Conservation (phyloP, 202 grass and related monocot species). For the Schoenoplectus tabernaemontani region DNA sequence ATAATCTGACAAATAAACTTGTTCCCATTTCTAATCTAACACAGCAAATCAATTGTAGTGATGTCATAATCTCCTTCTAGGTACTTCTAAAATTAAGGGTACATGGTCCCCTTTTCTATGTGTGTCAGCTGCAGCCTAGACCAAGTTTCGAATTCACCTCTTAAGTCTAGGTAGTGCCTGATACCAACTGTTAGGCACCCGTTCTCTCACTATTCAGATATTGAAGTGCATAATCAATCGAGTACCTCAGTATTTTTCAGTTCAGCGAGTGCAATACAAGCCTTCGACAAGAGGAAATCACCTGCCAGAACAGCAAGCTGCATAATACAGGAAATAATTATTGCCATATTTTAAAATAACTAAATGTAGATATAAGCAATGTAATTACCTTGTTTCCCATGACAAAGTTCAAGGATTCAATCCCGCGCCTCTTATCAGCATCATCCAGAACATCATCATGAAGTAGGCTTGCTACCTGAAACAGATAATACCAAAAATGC, state of each 20-base stretch:
- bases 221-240: not conserved
- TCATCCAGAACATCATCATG: slow-evolving; percentile 98
- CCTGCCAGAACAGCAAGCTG: slow-evolving; percentile 94
- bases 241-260: slow-evolving; percentile 94
- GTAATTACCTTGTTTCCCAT: slow-evolving; percentile 92
- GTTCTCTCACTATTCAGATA: not conserved
- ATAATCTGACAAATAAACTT: not conserved
- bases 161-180: not conserved
- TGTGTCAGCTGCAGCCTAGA: not conserved
- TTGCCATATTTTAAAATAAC: not conserved
- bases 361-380: not conserved
- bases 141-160: not conserved
- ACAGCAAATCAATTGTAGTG: not conserved
- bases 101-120: not conserved
- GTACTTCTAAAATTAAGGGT: not conserved
- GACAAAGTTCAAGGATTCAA: slow-evolving; percentile 80
- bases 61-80: not conserved
- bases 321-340: slow-evolving; percentile 19
- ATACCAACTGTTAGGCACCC: not conserved
- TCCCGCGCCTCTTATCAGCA: slow-evolving; percentile 90
- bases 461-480: slow-evolving; percentile 88
- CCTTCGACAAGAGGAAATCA: slow-evolving; percentile 92
- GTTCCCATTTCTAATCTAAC: not conserved
- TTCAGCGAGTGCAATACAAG: slow-evolving; percentile 85
- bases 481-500: slow-evolving; percentile 20